Conservation (phyloP, 768 basidiomycete genomes). For the Mycena maculata region DNA sequence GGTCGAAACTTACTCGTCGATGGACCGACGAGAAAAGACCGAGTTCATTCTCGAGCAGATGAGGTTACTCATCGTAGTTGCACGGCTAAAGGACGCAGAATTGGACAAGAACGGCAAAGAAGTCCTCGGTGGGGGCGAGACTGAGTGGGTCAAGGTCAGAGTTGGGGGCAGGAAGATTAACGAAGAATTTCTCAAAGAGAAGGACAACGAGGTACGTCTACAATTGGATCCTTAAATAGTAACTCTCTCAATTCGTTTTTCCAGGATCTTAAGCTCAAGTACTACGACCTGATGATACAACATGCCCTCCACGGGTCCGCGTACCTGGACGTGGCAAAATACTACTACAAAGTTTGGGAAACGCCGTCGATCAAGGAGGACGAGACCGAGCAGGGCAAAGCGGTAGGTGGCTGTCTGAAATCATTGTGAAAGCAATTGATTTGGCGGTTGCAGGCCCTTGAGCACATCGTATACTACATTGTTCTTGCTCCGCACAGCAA, state of each 20-base stretch:
- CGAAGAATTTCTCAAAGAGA: conserved; percentile 89
- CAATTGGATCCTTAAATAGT: background rate
- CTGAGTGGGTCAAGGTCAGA: conserved; percentile 93
- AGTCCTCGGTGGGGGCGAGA: conserved; percentile 75
- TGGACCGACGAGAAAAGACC: conserved; percentile 98
- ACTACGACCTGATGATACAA: conserved; percentile 96
- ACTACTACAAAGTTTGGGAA: conserved; percentile 97
- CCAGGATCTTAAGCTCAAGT: conserved; percentile 95
- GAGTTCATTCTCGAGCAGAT: conserved; percentile 99
- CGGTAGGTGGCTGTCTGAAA: conserved; percentile 56
- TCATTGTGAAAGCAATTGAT: conserved; percentile 23
- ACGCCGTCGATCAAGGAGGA: conserved; percentile 94
- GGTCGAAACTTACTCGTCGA: conserved; percentile 98
- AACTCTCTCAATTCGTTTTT: background rate
- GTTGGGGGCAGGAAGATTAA: conserved; percentile 96
- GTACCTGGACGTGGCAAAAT: conserved; percentile 94
- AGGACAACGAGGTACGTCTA: conserved; percentile 82
- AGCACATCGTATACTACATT: conserved; percentile 95
- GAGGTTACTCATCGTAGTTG: conserved; percentile 85
- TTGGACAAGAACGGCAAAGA: conserved; percentile 73
- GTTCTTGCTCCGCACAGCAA: conserved; percentile 95
- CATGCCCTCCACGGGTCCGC: conserved; percentile 85
- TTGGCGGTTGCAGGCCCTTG: conserved; percentile 72
- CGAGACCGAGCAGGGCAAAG: conserved; percentile 71
- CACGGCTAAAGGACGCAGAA: conserved; percentile 79